Conservation (phyloP, 1,284 basidiomycete genomes). For the Anthracocystis panici-leucophaei region DNA sequence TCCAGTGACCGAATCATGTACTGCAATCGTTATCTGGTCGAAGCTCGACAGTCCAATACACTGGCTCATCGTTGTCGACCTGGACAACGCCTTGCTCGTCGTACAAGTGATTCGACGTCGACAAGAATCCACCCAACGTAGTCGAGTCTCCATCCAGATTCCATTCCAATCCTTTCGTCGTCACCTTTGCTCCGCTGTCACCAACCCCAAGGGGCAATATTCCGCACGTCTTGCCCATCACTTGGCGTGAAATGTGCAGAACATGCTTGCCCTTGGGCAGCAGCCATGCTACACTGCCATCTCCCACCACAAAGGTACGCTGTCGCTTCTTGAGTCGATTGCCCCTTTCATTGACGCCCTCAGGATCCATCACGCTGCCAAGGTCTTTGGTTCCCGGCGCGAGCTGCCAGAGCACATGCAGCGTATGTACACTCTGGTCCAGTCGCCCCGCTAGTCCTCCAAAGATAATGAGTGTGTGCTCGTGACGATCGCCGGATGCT, state of each 20-base stretch:
- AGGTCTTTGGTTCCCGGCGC: slow-evolving; percentile 69
- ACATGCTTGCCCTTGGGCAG: slow-evolving; percentile 82
- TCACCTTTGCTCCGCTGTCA: slow-evolving; percentile 77
- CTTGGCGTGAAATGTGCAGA: slow-evolving; percentile 79
- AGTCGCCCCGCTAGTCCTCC: slow-evolving; percentile 90
- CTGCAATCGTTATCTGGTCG: slow-evolving; percentile 35
- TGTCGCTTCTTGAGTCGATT: slow-evolving; percentile 72
- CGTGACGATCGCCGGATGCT: slow-evolving; percentile 67
- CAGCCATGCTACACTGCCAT: slow-evolving; percentile 90
- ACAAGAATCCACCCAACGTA: slow-evolving; percentile 73
- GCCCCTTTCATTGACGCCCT: slow-evolving; percentile 17
- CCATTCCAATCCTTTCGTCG: slow-evolving; percentile 89
- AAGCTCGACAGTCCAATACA: slow-evolving; percentile 87
- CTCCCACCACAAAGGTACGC: slow-evolving; percentile 81
- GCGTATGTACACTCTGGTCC: slow-evolving; percentile 92
- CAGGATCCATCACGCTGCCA: slow-evolving; percentile 48
- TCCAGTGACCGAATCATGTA: background rate
- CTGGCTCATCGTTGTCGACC: slow-evolving; percentile 82
- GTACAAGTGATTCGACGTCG: slow-evolving; percentile 87
- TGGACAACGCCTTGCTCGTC: slow-evolving; percentile 73
- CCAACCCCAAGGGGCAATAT: slow-evolving; percentile 83
- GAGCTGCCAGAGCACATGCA: slow-evolving; percentile 86
- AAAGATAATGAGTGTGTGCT: slow-evolving; percentile 76
- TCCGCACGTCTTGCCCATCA: slow-evolving; percentile 89
- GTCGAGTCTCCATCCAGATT: slow-evolving; percentile 74